Evolutionary conservation across 1,284 basidiomycete genomes (phyloP), one percentile per base, ranked within the genome.

Genomic region (Sparassis latifolia): DNA sequence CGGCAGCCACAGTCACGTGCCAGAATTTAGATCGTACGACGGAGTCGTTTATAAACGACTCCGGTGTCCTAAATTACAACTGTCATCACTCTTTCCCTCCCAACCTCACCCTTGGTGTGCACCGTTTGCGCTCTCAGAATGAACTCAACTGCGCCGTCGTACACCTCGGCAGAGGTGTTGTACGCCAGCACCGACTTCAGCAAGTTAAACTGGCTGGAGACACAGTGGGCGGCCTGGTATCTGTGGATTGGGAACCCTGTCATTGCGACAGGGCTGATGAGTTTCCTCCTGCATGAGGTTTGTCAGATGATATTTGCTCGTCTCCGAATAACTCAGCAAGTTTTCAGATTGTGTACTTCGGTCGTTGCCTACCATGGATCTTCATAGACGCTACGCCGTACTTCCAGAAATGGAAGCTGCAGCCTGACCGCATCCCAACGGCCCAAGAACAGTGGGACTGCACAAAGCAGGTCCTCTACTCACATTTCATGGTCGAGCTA

Each of bases 401-500:
- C 73, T 97, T 98, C 75, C 82, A 82, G 54, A 80, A 84, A 72
- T 98, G 92, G 91, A 99, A 99, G 72, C 76, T 99, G 3, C 96
- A 99, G 67, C 84, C 89, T 10, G 77, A 73, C 60, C 97, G 97
- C 70, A 65, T 91, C 1, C 90, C 94, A 3, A 85, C 92, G 1
- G 59, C 79, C 0, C 72, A 76, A 52, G 91, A 97, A 66, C 93
- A 98, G 69, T 97, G 93, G 93, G 86, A 92, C 57, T 97, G 94
- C 75, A 97, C 93, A 37, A 96, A 94, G 72, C 85, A 87, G 62
- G 96, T 99, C 32, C 78, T 99, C 4, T 84, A 93, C 66, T 94
- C 92, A 10, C 97, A 99, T 69, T 97, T 99, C 66, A 96, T 94
- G 38, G 87, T 97, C 58, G 96, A 99, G 70, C 76, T 95, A 9